Evolutionary conservation across 805 yeast species (phyloP).

Genomic region (Vanderwaltozyma verrucispora): DNA sequence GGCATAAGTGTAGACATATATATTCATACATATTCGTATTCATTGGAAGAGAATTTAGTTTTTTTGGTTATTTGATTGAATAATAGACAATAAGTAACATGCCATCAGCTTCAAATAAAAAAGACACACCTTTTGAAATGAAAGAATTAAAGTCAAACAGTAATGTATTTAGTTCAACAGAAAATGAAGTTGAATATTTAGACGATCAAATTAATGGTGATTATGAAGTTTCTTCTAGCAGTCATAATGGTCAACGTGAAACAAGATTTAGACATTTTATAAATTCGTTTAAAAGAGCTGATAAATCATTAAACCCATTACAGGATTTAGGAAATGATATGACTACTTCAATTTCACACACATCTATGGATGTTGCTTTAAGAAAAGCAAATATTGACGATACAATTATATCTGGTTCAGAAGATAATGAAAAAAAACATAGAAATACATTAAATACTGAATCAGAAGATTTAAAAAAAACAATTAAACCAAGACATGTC

Average conservation of each 20-base stretch:
- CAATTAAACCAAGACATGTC: slow-evolving; percentile 42
- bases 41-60: no score
- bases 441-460: slow-evolving; percentile 15
- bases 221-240: not conserved
- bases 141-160: slow-evolving; percentile 8
- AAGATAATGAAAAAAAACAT: slow-evolving; percentile 17
- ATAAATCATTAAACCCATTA: slow-evolving; percentile 9
- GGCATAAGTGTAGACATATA: no score
- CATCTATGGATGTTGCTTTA: slow-evolving; percentile 2
- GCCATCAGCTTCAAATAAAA: not conserved
- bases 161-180: not conserved
- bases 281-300: slow-evolving; percentile 35
- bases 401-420: slow-evolving; percentile 11
- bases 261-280: slow-evolving; percentile 23
- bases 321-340: slow-evolving; percentile 5
- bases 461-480: slow-evolving; percentile 30
- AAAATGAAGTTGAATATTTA: slow-evolving; percentile 4
- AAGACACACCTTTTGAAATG: slow-evolving; percentile 8
- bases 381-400: slow-evolving; percentile 1
- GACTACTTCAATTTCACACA: slow-evolving; percentile 4
- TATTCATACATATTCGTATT: no score
- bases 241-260: not conserved
- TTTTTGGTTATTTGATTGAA: no score
- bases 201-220: slow-evolving; percentile 3
- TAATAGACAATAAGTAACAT: not conserved